Evolutionary conservation across 148 eudicot genomes (phyloP).

Genomic region (Fagopyrum tataricum): DNA sequence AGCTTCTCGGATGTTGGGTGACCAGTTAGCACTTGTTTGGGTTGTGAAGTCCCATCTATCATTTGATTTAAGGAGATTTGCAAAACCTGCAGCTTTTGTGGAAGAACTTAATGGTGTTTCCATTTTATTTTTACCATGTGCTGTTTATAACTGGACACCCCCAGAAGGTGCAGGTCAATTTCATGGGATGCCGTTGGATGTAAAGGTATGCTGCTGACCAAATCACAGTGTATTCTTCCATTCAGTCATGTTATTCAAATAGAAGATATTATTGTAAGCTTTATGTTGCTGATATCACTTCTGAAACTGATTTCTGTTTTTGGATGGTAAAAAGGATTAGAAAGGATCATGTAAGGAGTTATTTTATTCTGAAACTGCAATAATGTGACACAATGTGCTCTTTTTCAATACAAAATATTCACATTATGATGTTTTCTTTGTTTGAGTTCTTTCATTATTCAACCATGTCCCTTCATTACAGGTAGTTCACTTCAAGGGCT

Average conservation of each 20-base stretch:
- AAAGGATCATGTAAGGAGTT: too few species aligned
- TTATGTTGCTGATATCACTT: background rate
- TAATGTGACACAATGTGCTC: too few species aligned
- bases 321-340: background rate
- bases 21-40: conserved; percentile 92
- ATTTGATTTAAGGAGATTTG: conserved; percentile 54
- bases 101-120: conserved; percentile 55
- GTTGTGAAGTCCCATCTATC: conserved; percentile 69
- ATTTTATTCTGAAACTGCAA: too few species aligned
- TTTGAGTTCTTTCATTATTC: background rate
- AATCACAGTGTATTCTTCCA: background rate
- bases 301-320: background rate
- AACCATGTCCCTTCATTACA: conserved; percentile 14
- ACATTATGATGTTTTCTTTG: too few species aligned
- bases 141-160: conserved; percentile 92
- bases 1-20: conserved; percentile 98
- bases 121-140: conserved; percentile 80
- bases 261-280: too few species aligned
- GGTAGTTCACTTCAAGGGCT: conserved; percentile 97
- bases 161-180: conserved; percentile 99
- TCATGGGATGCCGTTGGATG: conserved; percentile 99
- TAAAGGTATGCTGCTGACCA: conserved; percentile 46
- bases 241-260: too few species aligned
- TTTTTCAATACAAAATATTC: too few species aligned
- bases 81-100: conserved; percentile 48